These are phyloP conservation scores for Pulveroboletus sp. DNA, from an alignment of 768 basidiomycete genomes.

Conservation along the genomic window DNA sequence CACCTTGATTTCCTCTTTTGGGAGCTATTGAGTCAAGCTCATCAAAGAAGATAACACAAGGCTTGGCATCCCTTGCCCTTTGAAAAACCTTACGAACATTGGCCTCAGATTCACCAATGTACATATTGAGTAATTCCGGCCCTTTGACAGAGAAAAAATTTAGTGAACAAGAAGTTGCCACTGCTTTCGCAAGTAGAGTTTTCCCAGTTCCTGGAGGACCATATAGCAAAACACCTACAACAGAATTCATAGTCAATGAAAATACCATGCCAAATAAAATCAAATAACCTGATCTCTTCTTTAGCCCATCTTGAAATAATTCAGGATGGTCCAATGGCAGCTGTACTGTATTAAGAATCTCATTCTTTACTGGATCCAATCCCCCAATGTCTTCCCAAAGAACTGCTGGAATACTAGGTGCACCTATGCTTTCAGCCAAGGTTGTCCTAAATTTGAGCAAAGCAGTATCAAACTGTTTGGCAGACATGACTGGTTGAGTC, in stretches of 20 bases:
- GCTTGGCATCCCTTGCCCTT: conserved; percentile 83
- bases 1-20: conserved; percentile 90
- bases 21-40: conserved; percentile 94
- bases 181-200: conserved; percentile 91
- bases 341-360: conserved; percentile 95
- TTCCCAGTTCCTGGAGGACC: conserved; percentile 97
- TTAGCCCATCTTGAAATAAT: conserved; percentile 83
- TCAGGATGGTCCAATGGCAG: conserved; percentile 88
- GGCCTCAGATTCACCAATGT: conserved; percentile 97
- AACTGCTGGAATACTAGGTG: conserved; percentile 92
- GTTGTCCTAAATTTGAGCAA: conserved; percentile 66
- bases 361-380: conserved; percentile 76
- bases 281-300: conserved; percentile 83
- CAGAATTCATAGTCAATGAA: neutral
- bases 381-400: conserved; percentile 98
- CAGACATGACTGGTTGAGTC: conserved; percentile 22
- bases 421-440: conserved; percentile 92
- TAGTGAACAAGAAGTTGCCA: conserved; percentile 89
- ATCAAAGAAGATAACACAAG: conserved; percentile 96
- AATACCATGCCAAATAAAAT: neutral
- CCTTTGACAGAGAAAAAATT: conserved; percentile 99
- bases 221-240: conserved; percentile 79
- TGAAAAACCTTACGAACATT: conserved; percentile 94
- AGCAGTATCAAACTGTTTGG: conserved; percentile 67
- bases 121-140: conserved; percentile 95